These are phyloP conservation scores for Piper betle DNA, from an alignment of 164 flowering plant species.

Conservation along the genomic window DNA sequence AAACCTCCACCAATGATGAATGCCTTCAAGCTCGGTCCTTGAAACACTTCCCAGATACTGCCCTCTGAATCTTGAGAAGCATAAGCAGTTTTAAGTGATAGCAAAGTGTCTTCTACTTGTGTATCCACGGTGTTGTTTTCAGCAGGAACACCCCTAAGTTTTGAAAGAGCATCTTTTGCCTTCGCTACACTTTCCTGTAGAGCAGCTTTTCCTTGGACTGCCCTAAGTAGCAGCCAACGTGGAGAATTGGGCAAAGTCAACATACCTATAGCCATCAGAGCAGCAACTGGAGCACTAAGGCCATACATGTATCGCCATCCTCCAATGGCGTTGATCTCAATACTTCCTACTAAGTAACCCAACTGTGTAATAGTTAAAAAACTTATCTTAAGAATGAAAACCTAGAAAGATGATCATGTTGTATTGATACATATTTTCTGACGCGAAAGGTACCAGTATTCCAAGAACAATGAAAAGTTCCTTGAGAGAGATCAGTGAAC, in stretches of 20 bases:
- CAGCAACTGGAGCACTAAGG: slow-evolving; percentile 57
- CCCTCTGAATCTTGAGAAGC: slow-evolving; percentile 49
- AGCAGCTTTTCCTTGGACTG: slow-evolving; percentile 73
- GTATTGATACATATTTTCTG: background rate
- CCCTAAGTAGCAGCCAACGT: slow-evolving; percentile 88
- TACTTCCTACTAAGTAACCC: slow-evolving; percentile 82
- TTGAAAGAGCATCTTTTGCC: slow-evolving; percentile 58
- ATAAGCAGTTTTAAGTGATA: slow-evolving; percentile 58
- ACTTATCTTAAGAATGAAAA: background rate
- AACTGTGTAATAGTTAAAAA: slow-evolving; percentile 30
- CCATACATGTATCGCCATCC: slow-evolving; percentile 98
- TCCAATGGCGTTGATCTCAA: slow-evolving; percentile 52
- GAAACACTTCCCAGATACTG: slow-evolving; percentile 68
- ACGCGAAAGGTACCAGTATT: slow-evolving; percentile 44
- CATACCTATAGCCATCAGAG: slow-evolving; percentile 81
- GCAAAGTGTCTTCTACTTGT: slow-evolving; percentile 74
- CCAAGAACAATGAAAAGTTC: slow-evolving; percentile 90
- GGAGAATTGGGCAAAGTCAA: slow-evolving; percentile 85
- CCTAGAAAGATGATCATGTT: background rate
- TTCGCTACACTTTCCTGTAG: slow-evolving; percentile 57
- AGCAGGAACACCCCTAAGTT: slow-evolving; percentile 63
- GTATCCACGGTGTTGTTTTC: slow-evolving; percentile 57
- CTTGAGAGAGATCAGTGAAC: slow-evolving; percentile 81
- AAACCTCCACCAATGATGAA: slow-evolving; percentile 87
- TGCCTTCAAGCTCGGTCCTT: slow-evolving; percentile 85